Conservation (phyloP, 192 early-diverging fungal species). For the Mortierella hygrophila region DNA sequence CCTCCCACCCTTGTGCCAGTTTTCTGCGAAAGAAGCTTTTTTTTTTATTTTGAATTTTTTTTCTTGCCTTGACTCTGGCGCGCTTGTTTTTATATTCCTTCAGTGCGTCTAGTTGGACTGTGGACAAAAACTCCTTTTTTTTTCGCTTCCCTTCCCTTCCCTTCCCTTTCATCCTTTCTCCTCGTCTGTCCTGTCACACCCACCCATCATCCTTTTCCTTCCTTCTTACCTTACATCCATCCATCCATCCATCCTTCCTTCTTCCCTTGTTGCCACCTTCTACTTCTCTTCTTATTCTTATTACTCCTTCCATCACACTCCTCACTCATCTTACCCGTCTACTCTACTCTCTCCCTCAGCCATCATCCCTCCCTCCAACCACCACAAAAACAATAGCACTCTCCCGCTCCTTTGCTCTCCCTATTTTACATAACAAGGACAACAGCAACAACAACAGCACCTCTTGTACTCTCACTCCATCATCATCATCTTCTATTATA, state of each 20-base stretch:
- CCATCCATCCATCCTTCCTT: not conserved
- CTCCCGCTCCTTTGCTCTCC: constrained; percentile 1
- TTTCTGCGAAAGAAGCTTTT: not conserved
- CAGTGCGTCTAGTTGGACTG: not conserved
- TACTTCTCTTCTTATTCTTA: not conserved
- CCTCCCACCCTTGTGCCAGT: constrained; percentile 1
- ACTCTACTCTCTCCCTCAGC: not conserved
- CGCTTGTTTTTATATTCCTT: constrained; percentile 2
- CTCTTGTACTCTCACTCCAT: not conserved
- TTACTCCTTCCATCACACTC: not conserved
- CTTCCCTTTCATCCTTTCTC: constrained; percentile 3
- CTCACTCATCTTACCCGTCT: not conserved
- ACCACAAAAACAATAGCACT: not conserved
- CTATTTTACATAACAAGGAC: not conserved
- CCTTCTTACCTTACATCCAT: not conserved
- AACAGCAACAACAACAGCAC: no score
- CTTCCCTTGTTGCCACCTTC: not conserved
- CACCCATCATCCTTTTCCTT: not conserved
- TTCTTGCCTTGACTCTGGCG: not conserved
- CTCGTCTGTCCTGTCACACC: not conserved
- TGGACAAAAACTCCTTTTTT: not conserved
- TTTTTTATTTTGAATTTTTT: not conserved
- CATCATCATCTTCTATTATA: constrained; percentile 10
- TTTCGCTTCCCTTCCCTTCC: not conserved
- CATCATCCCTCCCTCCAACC: not conserved